Evolutionary conservation across 2,329 filamentous ascomycete species (phyloP).

Genomic region (Colletotrichum lindemuthianum): DNA sequence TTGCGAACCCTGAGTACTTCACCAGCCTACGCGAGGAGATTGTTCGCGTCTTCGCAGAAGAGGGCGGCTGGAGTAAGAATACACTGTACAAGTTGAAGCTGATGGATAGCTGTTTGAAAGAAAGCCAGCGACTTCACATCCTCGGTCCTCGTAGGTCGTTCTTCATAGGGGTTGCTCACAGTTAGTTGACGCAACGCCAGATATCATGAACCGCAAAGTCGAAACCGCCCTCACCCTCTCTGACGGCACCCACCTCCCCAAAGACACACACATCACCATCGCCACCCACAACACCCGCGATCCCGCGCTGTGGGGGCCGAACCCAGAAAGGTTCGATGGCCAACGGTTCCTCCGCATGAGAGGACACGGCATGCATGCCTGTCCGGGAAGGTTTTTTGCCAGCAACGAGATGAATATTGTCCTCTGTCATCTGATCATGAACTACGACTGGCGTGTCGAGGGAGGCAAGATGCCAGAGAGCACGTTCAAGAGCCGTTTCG

Average conservation of each 20-base stretch:
- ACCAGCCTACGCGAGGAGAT: conserved; percentile 55
- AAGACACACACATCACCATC: conserved; percentile 16
- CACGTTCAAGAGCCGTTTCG: conserved; percentile 16
- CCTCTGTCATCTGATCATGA: conserved; percentile 51
- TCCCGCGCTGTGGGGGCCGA: conserved; percentile 6
- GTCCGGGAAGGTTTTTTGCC: conserved; percentile 57
- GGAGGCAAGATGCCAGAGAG: conserved; percentile 3
- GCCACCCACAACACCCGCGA: conserved; percentile 12
- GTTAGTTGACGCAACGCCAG: background rate
- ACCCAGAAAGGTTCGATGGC: conserved; percentile 13
- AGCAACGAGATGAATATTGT: conserved; percentile 57
- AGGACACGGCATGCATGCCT: conserved; percentile 51
- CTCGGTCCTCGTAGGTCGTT: conserved; percentile 4
- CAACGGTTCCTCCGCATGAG: conserved; percentile 28
- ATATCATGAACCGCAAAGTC: conserved; percentile 19
- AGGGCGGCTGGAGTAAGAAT: conserved; percentile 47
- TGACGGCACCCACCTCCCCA: conserved; percentile 25
- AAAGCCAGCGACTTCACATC: conserved; percentile 44
- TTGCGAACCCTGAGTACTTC: conserved; percentile 50
- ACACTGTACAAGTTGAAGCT: conserved; percentile 50
- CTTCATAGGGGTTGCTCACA: background rate
- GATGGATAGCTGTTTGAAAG: conserved; percentile 54
- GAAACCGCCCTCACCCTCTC: conserved; percentile 24
- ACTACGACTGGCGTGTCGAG: conserved; percentile 46
- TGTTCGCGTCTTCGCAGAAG: conserved; percentile 44